Evolutionary conservation across 2,329 filamentous ascomycete species (phyloP).

Genomic region (Scedosporium dehoogii): DNA sequence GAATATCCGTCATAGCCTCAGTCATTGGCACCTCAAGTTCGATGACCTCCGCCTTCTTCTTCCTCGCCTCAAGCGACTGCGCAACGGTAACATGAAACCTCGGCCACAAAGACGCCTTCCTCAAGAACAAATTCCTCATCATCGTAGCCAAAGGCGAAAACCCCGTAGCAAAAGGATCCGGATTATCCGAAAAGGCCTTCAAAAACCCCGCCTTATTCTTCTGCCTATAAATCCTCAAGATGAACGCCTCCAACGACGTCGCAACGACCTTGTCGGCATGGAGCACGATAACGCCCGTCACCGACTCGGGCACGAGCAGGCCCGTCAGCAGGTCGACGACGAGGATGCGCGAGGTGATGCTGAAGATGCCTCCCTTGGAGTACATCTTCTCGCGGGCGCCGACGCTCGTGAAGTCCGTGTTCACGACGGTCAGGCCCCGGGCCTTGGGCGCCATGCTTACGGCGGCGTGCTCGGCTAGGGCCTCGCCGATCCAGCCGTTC

Average conservation of each 20-base stretch:
- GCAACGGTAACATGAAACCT: constrained; percentile 88
- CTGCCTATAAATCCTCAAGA: constrained; percentile 84
- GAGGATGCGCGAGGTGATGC: constrained; percentile 89
- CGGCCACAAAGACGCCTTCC: constrained; percentile 83
- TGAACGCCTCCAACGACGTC: constrained; percentile 89
- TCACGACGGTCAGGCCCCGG: constrained; percentile 80
- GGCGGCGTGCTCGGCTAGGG: constrained; percentile 87
- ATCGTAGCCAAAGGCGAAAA: constrained; percentile 83
- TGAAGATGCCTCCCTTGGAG: constrained; percentile 78
- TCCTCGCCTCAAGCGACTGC: constrained; percentile 78
- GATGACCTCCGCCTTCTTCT: constrained; percentile 90
- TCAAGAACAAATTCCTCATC: constrained; percentile 85
- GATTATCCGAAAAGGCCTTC: constrained; percentile 91
- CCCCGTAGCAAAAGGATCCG: constrained; percentile 79
- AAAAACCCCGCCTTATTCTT: constrained; percentile 90
- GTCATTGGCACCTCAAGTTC: constrained; percentile 96
- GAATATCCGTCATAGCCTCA: constrained; percentile 83
- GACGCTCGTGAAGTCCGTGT: constrained; percentile 88
- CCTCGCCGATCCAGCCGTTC: constrained; percentile 95
- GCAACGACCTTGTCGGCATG: constrained; percentile 82
- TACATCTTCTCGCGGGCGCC: constrained; percentile 87
- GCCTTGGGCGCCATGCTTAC: constrained; percentile 75
- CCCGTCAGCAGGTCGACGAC: constrained; percentile 88
- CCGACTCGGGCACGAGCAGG: constrained; percentile 68
- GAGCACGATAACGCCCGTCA: constrained; percentile 78